Conservation (phyloP, 2,329 filamentous ascomycete genomes). For the Pestalotiopsis fici region DNA sequence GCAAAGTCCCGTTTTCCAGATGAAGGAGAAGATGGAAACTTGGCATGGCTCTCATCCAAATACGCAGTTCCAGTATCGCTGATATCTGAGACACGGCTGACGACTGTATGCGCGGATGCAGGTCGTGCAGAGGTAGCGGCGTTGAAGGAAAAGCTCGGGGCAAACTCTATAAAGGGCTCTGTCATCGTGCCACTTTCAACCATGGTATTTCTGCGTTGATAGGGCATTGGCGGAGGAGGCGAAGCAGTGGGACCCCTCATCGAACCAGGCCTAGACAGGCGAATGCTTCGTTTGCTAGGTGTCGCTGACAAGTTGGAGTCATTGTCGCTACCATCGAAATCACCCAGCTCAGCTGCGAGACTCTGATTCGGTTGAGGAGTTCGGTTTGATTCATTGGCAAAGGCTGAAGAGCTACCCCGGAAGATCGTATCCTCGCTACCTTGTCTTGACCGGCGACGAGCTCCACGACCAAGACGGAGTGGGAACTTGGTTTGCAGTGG, state of each 20-base stretch:
- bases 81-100: conserved; percentile 49
- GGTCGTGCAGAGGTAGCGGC: conserved; percentile 34
- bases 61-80: conserved; percentile 56
- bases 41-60: conserved; percentile 52
- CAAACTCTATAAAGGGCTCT: conserved; percentile 44
- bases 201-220: conserved; percentile 55
- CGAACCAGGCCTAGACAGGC: conserved; percentile 51
- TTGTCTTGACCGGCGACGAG: conserved; percentile 61
- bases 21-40: conserved; percentile 57
- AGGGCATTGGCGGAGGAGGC: conserved; percentile 50
- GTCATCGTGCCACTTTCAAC: conserved; percentile 64
- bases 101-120: conserved; percentile 42
- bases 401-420: conserved; percentile 61
- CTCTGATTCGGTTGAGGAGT: conserved; percentile 68
- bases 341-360: conserved; percentile 86
- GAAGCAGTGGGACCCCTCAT: conserved; percentile 40
- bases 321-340: conserved; percentile 75
- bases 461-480: conserved; percentile 67
- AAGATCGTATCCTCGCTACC: conserved; percentile 60
- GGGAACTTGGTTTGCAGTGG: conserved; percentile 69
- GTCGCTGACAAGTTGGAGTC: conserved; percentile 60
- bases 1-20: conserved; percentile 31
- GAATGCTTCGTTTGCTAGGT: conserved; percentile 50
- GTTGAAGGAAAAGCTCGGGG: conserved; percentile 21
- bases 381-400: conserved; percentile 46